A percentile compares a stretch with the other conserved stretches of the same genome.
Evolutionary conservation across 257 asterid species (phyloP).

Genomic region (Nicotiana otophora): DNA sequence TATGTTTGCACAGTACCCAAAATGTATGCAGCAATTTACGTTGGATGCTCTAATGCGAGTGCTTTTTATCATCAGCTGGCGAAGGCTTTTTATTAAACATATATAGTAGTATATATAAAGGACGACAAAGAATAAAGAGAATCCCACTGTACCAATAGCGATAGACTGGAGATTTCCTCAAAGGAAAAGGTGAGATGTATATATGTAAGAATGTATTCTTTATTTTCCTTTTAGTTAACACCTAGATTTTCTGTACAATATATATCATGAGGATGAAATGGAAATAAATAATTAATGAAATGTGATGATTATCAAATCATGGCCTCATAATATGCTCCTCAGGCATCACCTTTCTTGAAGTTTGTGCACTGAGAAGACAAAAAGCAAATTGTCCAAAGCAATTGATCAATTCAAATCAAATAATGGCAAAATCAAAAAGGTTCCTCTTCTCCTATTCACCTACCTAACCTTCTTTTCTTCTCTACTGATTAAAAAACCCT

Average conservation of each 20-base stretch:
- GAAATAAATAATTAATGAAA: not conserved
- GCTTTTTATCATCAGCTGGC: not conserved
- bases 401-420: constrained; percentile 18
- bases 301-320: constrained; percentile 52
- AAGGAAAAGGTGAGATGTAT: not conserved
- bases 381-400: constrained; percentile 36
- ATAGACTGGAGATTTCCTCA: not conserved
- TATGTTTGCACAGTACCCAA: not conserved
- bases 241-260: not conserved
- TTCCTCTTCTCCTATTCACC: constrained; percentile 12
- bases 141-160: not conserved
- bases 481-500: not conserved
- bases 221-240: not conserved
- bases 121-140: constrained; percentile 7
- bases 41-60: not conserved
- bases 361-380: constrained; percentile 49
- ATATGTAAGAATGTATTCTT: not conserved
- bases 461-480: constrained; percentile 14
- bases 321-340: constrained; percentile 22
- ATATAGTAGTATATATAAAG: not conserved
- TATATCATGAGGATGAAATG: not conserved
- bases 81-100: not conserved
- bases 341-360: constrained; percentile 46
- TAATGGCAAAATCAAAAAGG: constrained; percentile 18
- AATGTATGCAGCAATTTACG: not conserved